A percentile compares a stretch with the other conserved stretches of the same genome.
These are phyloP conservation scores for Neonectria ditissima DNA, from an alignment of 2,329 filamentous ascomycete genomes.

Conservation along the genomic window DNA sequence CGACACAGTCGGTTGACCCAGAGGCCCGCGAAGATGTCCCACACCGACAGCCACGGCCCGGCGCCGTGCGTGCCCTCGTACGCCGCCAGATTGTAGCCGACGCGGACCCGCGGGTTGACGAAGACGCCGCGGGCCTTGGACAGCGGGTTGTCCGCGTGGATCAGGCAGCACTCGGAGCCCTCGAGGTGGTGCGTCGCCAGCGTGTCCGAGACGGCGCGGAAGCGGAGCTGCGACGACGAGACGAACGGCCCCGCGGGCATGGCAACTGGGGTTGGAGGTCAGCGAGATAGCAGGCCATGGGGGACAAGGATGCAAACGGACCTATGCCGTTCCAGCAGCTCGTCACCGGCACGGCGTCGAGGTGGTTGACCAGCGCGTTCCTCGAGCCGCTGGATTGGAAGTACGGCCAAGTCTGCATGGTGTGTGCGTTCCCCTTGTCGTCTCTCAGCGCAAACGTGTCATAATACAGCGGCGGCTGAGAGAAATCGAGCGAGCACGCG, in stretches of 20 bases:
- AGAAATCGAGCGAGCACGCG: conserved; percentile 72
- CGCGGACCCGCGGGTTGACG: conserved; percentile 76
- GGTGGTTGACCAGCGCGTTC: conserved; percentile 62
- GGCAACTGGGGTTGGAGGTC: conserved; percentile 49
- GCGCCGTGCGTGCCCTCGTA: conserved; percentile 63
- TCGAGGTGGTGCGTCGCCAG: conserved; percentile 74
- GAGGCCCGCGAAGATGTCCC: conserved; percentile 62
- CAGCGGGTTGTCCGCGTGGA: conserved; percentile 77
- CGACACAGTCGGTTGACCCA: conserved; percentile 70
- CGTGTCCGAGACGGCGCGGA: conserved; percentile 72
- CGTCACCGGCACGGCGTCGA: conserved; percentile 57
- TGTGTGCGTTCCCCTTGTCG: conserved; percentile 60
- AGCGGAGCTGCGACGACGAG: conserved; percentile 60
- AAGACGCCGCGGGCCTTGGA: conserved; percentile 67
- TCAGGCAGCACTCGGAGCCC: conserved; percentile 83
- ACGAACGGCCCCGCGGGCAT: conserved; percentile 69
- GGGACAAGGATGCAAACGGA: conserved; percentile 32
- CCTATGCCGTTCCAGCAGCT: conserved; percentile 62
- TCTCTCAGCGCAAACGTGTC: conserved; percentile 74
- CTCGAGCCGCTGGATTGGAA: conserved; percentile 65
- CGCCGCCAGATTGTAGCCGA: conserved; percentile 69
- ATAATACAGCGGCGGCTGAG: conserved; percentile 65
- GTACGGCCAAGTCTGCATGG: conserved; percentile 70
- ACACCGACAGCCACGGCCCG: conserved; percentile 59
- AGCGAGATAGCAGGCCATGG: conserved; percentile 18